Base-by-base conservation (phyloP, 2,329 filamentous ascomycete genomes). In the Aspergillus floridensis region DNA sequence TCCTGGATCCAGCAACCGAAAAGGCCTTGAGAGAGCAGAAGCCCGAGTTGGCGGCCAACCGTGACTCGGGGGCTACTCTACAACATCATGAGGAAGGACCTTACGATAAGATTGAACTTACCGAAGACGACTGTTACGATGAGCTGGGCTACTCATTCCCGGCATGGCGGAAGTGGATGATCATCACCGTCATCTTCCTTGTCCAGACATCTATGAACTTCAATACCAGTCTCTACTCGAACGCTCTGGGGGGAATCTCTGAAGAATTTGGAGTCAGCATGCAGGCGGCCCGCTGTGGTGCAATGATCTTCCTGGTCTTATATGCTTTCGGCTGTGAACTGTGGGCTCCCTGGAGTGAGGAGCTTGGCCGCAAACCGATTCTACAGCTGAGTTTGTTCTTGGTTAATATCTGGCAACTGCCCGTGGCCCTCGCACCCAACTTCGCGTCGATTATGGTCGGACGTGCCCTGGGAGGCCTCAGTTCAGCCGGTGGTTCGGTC, bases 271-370 rank as follows among this genome's bases (percentile, higher is more conserved):
- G 77, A 50, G 87, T 93, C 62, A 88, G 86, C 62, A 78, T 79
- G 29, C 88, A 91, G 72, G 86, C 84, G 4, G 90, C 88, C 4
- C 85, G 90, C 57, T 84, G 85, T 58, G 91, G 91, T 71, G 89
- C 90, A 60, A 88, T 90, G 77, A 85, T 92, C 63, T 95, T 93
- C 77, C 77, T 96, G 44, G 82, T 95, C 53, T 75, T 87, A 2
- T 95, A 96, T 72, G 91, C 90, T 41, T 93, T 95, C 71, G 91
- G 91, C 38, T 95, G 91, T 72, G 91, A 95, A 74, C 82, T 93
- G 0, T 95, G 91, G 91, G 91, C 91, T 0, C 91, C 91, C 0
- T 95, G 91, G 89, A 90, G 86, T 49, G 91, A 96, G 72, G 91
- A 95, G 69, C 80, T 93, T 53, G 91, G 91, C 21, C 85, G 91